These are phyloP conservation scores for Stentor roeselii DNA, from an alignment of 73 alveolate species.

Conservation along the genomic window DNA sequence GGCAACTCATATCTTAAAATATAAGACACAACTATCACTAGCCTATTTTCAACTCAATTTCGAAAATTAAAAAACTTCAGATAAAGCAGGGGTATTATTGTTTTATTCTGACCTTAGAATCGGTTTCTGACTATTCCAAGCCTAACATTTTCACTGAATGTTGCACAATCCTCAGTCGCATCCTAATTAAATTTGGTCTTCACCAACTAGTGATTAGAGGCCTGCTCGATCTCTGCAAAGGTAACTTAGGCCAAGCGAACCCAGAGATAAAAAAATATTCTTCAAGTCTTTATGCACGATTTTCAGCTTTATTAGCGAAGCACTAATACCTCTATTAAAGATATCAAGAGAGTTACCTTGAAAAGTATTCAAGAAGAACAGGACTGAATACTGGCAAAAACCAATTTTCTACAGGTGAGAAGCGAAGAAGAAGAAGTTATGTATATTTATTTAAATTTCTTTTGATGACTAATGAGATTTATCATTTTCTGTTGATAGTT, in stretches of 20 bases:
- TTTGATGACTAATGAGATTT: slow-evolving; percentile 49
- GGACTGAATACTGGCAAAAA: slow-evolving; percentile 46
- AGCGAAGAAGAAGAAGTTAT: slow-evolving; percentile 58
- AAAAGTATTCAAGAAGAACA: slow-evolving; percentile 67
- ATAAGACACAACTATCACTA: no score
- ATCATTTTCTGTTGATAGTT: no score
- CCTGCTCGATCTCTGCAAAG: slow-evolving; percentile 62
- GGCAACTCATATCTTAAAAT: slow-evolving; percentile 44
- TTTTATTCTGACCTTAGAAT: no score
- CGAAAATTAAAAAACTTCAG: no score
- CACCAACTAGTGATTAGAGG: slow-evolving; percentile 68
- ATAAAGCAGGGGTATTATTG: no score
- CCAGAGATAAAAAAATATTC: slow-evolving; percentile 65
- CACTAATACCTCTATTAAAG: slow-evolving; percentile 62
- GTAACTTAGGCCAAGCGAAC: slow-evolving; percentile 55
- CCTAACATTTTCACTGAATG: slow-evolving; percentile 66
- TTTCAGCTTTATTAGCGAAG: slow-evolving; percentile 72
- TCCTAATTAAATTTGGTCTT: slow-evolving; percentile 64
- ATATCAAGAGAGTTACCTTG: slow-evolving; percentile 77
- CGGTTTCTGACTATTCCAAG: slow-evolving; percentile 45
- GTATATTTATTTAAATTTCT: slow-evolving; percentile 38
- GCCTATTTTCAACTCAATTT: no score
- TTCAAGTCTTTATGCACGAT: slow-evolving; percentile 60
- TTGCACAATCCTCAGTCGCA: slow-evolving; percentile 40
- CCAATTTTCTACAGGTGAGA: slow-evolving; percentile 54